These are phyloP conservation scores for Venturia oleaginea DNA, from an alignment of 2,329 filamentous ascomycete species.

Conservation along the genomic window DNA sequence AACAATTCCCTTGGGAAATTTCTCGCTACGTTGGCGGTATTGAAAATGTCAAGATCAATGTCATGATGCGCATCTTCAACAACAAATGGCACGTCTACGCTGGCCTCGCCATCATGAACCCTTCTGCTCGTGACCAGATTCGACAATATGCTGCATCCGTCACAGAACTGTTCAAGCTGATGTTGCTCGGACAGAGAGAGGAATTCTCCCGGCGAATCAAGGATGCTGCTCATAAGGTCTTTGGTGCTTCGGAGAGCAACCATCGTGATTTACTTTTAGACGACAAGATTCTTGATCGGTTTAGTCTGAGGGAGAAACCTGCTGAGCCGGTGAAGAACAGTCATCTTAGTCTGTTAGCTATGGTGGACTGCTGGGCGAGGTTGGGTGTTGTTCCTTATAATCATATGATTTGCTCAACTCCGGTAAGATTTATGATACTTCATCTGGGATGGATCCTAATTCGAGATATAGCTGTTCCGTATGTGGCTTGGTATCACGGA, in stretches of 20 bases:
- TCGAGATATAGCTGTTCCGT: slow-evolving; percentile 59
- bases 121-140: slow-evolving; percentile 84
- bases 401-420: slow-evolving; percentile 99
- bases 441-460: background rate
- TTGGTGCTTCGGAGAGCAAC: slow-evolving; percentile 50
- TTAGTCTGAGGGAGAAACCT: slow-evolving; percentile 66
- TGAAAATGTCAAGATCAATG: slow-evolving; percentile 98
- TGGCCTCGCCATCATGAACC: slow-evolving; percentile 92
- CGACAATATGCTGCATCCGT: slow-evolving; percentile 87
- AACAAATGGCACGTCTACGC: slow-evolving; percentile 99
- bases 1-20: slow-evolving; percentile 94
- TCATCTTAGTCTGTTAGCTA: slow-evolving; percentile 84
- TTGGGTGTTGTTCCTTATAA: slow-evolving; percentile 93
- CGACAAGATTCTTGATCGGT: slow-evolving; percentile 78
- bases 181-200: slow-evolving; percentile 74
- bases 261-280: slow-evolving; percentile 54
- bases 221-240: slow-evolving; percentile 67
- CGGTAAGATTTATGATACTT: slow-evolving; percentile 42
- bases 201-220: slow-evolving; percentile 70
- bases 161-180: slow-evolving; percentile 91
- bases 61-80: slow-evolving; percentile 91
- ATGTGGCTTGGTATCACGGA: slow-evolving; percentile 97
- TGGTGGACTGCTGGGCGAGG: slow-evolving; percentile 97
- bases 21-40: slow-evolving; percentile 94
- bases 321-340: slow-evolving; percentile 74